Percentiles rank a stretch among this genome's conserved stretches.
phyloP scores from a whole-genome alignment of 2,329 filamentous ascomycete species.

The Verticillium isaacii region DNA sequence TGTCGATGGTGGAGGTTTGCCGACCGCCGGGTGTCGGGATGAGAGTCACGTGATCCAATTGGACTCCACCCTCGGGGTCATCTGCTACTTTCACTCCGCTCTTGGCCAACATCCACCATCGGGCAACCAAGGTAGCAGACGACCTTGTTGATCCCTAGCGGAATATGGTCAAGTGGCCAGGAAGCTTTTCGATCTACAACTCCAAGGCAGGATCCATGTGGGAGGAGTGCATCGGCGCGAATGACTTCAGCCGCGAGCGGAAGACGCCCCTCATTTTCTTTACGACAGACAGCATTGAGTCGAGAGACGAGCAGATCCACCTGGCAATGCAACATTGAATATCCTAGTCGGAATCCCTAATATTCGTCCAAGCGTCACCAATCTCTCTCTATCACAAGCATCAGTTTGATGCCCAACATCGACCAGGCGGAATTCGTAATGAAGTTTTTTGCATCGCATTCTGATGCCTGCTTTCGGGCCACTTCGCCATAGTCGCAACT shows the following conservation, averaged over 20 bases:
- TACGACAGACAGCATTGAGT: neutral
- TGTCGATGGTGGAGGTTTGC: conserved; percentile 1
- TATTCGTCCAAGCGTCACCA: neutral
- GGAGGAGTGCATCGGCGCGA: neutral
- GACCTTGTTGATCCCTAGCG: neutral
- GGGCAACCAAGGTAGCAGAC: neutral
- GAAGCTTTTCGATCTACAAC: neutral
- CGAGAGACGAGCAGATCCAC: neutral
- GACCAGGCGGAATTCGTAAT: neutral
- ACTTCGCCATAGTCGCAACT: neutral
- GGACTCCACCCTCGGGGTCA: neutral
- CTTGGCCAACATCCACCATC: conserved; percentile 2
- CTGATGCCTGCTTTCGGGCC: neutral
- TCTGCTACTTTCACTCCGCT: neutral
- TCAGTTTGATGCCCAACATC: neutral
- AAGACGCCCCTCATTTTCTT: neutral
- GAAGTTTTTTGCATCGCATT: neutral
- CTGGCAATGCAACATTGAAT: neutral
- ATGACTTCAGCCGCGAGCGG: neutral
- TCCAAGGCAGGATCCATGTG: neutral
- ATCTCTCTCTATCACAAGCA: neutral
- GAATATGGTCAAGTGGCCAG: neutral
- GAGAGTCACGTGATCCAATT: neutral
- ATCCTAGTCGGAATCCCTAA: neutral
- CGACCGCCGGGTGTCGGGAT: neutral